Evolutionary conservation across 192 early-diverging fungal species (phyloP), one percentile per base, ranked within the genome.

Genomic region (Backusella parvicylindrica): DNA sequence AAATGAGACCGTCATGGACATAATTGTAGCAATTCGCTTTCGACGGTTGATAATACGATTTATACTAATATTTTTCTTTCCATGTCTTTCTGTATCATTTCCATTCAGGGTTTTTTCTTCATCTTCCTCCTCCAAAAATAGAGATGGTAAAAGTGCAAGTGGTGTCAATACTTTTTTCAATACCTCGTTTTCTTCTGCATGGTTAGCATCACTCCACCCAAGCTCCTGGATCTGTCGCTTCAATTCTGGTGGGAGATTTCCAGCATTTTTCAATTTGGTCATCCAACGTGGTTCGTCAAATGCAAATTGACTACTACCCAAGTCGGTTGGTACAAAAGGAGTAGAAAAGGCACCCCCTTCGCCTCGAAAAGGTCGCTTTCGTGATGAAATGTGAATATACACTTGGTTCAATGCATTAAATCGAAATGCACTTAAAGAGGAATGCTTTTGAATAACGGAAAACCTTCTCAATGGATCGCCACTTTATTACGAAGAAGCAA

Each of bases 241-340:
- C 16, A 89, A 74, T 69, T 86, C 88, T 3, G 79, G 56, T 1
- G 86, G 81, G 26, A 87, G 85, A 31, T 82, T 83, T 38, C 77
- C 79, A 5, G 76, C 77, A 74, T 68, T 83, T 60, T 86, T 87
- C n/a, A 89, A 68, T 69, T 88, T 83, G 15, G 79, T 77, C 56
- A 83, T 78, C 81, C 84, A 84, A 7, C 81, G 77, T 18, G 85
- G 84, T 65, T 89, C 88, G 36, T 87, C 85, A 70, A 85, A 78
- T 9, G 84, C 86, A 38, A 85, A 84, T 15, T 84, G 80, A 37
- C 79, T 84, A 79, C 73, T 85, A 7, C 88, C 88, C 3, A 89
- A 49, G 36, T 89, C 88, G 1, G 88, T 81, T 12, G 79, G 75
- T 9, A 86, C 84, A 68, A 85, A 89, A 8, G 88, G 85, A 6